A percentile compares a stretch with the other conserved stretches of the same genome.
These are phyloP conservation scores for Yamadazyma scolyti DNA, from an alignment of 805 yeast species.

Conservation along the genomic window DNA sequence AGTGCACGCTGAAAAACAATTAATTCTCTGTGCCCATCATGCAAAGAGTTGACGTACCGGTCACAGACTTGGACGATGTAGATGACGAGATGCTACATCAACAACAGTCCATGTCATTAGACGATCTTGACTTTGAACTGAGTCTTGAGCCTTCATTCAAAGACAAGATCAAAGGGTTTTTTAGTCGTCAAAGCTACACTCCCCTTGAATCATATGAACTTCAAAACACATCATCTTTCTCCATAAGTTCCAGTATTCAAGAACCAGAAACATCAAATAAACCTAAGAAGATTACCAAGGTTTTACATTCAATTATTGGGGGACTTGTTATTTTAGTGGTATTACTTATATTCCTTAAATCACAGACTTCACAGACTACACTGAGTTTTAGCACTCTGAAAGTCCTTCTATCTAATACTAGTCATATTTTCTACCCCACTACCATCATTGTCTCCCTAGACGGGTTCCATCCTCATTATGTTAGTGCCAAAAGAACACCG, in stretches of 20 bases:
- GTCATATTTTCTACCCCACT: constrained; percentile 69
- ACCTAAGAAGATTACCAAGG: no score
- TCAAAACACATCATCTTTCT: no score
- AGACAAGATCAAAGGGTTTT: constrained; percentile 2
- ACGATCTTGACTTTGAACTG: constrained; percentile 10
- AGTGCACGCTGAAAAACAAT: no score
- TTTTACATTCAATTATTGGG: no score
- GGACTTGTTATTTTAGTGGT: no score
- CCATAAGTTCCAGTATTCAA: no score
- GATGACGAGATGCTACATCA: constrained; percentile 31
- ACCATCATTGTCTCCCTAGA: constrained; percentile 79
- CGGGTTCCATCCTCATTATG: constrained; percentile 89
- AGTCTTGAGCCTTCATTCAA: constrained; percentile 1
- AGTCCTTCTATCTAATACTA: constrained; percentile 49
- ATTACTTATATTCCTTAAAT: no score
- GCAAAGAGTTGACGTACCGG: constrained; percentile 50
- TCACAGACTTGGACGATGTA: constrained; percentile 49
- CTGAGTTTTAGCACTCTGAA: no score
- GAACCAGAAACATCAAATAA: no score
- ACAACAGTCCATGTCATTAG: constrained; percentile 12
- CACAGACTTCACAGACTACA: no score
- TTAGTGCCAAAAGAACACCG: constrained; percentile 66
- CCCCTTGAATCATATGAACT: constrained; percentile 12
- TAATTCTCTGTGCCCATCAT: no score
- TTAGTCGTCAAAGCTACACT: constrained; percentile 1